Evolutionary conservation across 2,329 filamentous ascomycete species (phyloP), one percentile per base, ranked within the genome.

Genomic region (Lachnellula hyalina): DNA sequence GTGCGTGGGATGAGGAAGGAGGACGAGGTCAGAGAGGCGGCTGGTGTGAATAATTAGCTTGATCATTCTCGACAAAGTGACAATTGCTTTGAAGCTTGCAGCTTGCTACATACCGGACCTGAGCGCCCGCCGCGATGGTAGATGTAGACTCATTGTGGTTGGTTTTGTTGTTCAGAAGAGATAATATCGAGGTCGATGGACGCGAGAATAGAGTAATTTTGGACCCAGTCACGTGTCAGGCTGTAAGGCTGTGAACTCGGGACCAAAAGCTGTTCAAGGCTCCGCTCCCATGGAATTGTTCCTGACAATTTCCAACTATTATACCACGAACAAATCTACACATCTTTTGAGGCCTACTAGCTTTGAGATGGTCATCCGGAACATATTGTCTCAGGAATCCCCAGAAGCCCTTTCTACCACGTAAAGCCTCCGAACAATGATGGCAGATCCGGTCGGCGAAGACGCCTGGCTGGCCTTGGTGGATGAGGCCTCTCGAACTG

Each of bases 381-480:
- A 12, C 9, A 21, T 42, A 14, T 15, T 49, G 32, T 47, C 19
- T 38, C 28, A 38, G 52, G 28, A 52, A 45, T 53, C 14, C 45
- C 45, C 25, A 42, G 52, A 35, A 45, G 11, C 15, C 21, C 41
- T 17, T 19, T 40, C 17, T 7, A 19, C 5, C 11, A 40, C 38
- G 17, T 40, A 17, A 19, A 15, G 15, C 17, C 38, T 11, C 41
- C 21, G 17, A 44, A 28, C 46, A 32, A 55, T 19, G 17, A 71
- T 70, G 68, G 48, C 63, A n/a, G 66, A 69, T 54, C 85, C 87
- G 46, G 77, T 90, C 62, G 87, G 87, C 65, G 89, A 94, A 74
- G 83, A 87, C 55, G 81, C 80, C 68, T 94, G 89, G 89, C 72
- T 87, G 62, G 86, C 87, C 63, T 89, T 87, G 71, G 79, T 93